Evolutionary conservation across 352 stramenopile species (phyloP).

Genomic region (Aphanomyces euteiches): DNA sequence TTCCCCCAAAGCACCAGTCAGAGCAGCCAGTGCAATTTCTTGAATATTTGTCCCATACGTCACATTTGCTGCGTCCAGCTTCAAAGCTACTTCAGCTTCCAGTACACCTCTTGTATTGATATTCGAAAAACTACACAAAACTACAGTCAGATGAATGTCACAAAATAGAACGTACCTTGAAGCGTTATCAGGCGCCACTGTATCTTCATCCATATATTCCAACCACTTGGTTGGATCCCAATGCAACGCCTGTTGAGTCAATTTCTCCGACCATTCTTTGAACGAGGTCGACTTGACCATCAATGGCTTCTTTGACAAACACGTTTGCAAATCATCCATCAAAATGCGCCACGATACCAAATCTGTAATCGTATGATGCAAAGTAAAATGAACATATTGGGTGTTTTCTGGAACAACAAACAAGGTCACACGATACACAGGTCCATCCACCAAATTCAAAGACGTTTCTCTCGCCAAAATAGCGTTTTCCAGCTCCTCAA

Average conservation of each 20-base stretch:
- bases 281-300: background rate
- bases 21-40: constrained; percentile 2
- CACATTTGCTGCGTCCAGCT: background rate
- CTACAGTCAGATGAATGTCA: background rate
- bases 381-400: background rate
- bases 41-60: background rate
- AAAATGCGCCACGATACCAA: constrained; percentile 2
- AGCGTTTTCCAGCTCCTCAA: constrained; percentile 6
- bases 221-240: background rate
- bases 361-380: constrained; percentile 15
- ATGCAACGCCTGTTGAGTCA: background rate
- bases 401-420: background rate
- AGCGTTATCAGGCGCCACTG: background rate
- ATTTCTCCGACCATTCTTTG: constrained; percentile 9
- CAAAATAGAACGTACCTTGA: background rate
- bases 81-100: background rate
- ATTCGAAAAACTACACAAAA: background rate
- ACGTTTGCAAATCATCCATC: constrained; percentile 1
- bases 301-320: background rate
- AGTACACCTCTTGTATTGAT: background rate
- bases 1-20: background rate
- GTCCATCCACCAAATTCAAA: background rate
- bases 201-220: background rate
- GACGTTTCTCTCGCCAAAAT: background rate
- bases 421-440: background rate